Percentiles rank a stretch among this genome's conserved stretches.
These are phyloP conservation scores for Rhizophagus prolifer DNA, from an alignment of 192 early-diverging fungal genomes.

Conservation along the genomic window DNA sequence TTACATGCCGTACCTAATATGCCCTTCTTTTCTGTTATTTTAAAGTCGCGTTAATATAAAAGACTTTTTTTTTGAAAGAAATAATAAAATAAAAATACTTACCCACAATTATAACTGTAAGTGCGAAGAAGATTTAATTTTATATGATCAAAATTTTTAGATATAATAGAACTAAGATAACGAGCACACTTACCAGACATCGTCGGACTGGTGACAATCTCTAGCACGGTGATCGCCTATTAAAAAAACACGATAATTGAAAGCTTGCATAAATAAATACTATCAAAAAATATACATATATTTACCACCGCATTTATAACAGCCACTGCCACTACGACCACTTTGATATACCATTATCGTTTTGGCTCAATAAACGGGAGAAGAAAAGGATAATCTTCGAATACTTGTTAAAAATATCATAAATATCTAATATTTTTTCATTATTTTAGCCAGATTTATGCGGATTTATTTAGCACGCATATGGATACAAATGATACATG, in stretches of 20 bases:
- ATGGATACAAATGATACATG: too few species aligned
- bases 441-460: neutral
- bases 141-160: neutral
- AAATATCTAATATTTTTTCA: neutral
- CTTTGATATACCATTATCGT: neutral
- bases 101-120: constrained; percentile 9
- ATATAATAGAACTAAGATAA: neutral
- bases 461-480: neutral
- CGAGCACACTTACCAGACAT: neutral
- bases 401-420: neutral
- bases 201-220: neutral
- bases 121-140: neutral
- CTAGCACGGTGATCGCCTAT: constrained; percentile 14
- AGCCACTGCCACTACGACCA: neutral
- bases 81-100: neutral
- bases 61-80: neutral
- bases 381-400: neutral
- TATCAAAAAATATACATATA: neutral
- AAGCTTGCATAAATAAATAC: neutral
- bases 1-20: constrained; percentile 1
- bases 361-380: neutral
- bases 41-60: neutral
- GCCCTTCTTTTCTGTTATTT: neutral
- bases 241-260: neutral
- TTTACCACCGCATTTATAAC: constrained; percentile 11